These are phyloP conservation scores for Phytophthora parvispora DNA, from an alignment of 352 stramenopile genomes.

Conservation along the genomic window DNA sequence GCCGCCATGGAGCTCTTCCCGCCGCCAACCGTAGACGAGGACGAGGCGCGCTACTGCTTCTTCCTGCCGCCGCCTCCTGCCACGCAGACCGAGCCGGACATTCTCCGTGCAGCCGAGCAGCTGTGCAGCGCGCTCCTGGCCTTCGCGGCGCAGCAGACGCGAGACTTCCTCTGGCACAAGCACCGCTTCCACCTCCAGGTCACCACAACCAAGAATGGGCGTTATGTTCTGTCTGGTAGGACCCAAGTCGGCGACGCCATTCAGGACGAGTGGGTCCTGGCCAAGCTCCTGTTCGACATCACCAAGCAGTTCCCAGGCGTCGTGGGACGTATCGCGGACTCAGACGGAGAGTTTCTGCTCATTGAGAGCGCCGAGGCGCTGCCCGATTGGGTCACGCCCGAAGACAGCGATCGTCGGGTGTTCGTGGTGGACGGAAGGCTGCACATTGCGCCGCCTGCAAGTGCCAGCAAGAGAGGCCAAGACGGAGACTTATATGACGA, in stretches of 20 bases:
- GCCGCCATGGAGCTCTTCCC: slow-evolving; percentile 37
- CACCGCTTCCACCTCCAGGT: slow-evolving; percentile 57
- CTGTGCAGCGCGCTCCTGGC: slow-evolving; percentile 27
- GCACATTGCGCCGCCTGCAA: slow-evolving; percentile 47
- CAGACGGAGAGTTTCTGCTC: slow-evolving; percentile 82
- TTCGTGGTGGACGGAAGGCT: slow-evolving; percentile 56
- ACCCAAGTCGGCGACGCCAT: slow-evolving; percentile 67
- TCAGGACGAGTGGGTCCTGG: slow-evolving; percentile 79
- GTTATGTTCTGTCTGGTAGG: slow-evolving; percentile 48
- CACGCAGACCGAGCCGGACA: neutral
- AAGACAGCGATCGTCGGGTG: slow-evolving; percentile 58
- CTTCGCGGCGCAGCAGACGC: slow-evolving; percentile 45
- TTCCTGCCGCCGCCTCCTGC: slow-evolving; percentile 28
- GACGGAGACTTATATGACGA: slow-evolving; percentile 31
- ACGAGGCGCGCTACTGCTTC: slow-evolving; percentile 48
- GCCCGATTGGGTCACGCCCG: slow-evolving; percentile 72
- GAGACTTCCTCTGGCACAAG: slow-evolving; percentile 65
- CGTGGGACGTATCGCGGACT: slow-evolving; percentile 52
- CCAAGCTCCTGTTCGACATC: slow-evolving; percentile 57
- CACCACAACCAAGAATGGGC: slow-evolving; percentile 1
- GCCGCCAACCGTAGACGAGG: slow-evolving; percentile 28
- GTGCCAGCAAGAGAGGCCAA: slow-evolving; percentile 4
- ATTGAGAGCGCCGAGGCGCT: slow-evolving; percentile 80
- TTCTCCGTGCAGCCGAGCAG: slow-evolving; percentile 16
- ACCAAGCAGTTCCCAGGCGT: slow-evolving; percentile 42